Conservation (phyloP, 352 stramenopile genomes). For the Blastocystis sp. region DNA sequence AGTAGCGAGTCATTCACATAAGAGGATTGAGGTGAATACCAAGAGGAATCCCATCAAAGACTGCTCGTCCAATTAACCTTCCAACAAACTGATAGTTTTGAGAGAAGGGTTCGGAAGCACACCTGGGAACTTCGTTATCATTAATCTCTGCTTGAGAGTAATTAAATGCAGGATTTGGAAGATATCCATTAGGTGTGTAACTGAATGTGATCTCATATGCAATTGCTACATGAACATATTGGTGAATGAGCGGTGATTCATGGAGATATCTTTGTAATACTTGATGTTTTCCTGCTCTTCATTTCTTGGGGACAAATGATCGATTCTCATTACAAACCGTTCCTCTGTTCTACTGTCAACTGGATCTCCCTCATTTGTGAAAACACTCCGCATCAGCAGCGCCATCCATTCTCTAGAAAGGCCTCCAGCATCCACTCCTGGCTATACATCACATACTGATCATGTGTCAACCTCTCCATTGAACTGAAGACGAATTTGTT, state of each 20-base stretch:
- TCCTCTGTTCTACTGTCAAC: background rate
- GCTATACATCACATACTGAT: background rate
- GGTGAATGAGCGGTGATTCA: background rate
- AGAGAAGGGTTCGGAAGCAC: background rate
- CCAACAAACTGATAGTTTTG: slow-evolving; percentile 41
- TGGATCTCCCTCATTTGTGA: background rate
- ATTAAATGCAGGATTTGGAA: slow-evolving; percentile 24
- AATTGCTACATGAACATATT: background rate
- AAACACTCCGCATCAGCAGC: background rate
- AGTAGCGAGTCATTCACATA: background rate
- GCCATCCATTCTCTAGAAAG: slow-evolving; percentile 45
- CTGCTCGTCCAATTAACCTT: slow-evolving; percentile 2
- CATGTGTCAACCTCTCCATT: background rate
- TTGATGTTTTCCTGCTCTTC: background rate
- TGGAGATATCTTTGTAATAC: background rate
- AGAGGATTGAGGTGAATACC: slow-evolving; percentile 17
- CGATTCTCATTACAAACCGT: slow-evolving; percentile 49
- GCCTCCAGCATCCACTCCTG: slow-evolving; percentile 37
- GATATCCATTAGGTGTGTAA: slow-evolving; percentile 7
- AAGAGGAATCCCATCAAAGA: slow-evolving; percentile 50
- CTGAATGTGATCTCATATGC: background rate
- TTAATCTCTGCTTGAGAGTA: background rate
- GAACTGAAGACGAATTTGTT: slow-evolving; percentile 54
- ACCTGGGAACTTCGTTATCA: background rate
- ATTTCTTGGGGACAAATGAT: background rate